Base-by-base conservation (phyloP, 805 yeast genomes). In the Saccharomyces eubayanus region DNA sequence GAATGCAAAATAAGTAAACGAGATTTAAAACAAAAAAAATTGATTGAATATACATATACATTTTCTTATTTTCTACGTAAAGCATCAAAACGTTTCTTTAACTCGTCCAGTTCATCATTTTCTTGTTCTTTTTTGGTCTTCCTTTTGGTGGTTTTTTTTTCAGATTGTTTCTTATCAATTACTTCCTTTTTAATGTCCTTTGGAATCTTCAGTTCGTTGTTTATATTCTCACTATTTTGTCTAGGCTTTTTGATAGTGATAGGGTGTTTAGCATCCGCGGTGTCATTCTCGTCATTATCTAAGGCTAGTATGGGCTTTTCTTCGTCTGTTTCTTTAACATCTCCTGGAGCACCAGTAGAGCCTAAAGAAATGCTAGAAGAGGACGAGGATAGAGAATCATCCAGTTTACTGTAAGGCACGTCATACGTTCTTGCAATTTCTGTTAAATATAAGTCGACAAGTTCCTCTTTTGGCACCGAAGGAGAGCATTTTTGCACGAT, bases 401-500 rank as follows among this genome's bases (percentile, higher is more conserved):
- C 51, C 16, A 82, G 66, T 12, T 82, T 84, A 31, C 88, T 82
- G 62, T 82, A 90, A 1, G 89, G 86, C 0, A 84, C 94, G 24
- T 78, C 77, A 63, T 90, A 89, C 0, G 96, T 87, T 51, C 75
- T 75, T 1, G 96, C 96, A 56, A 89, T 89, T 63, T 89, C 97
- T 52, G 78, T 73, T 57, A 90, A 72, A 62, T 90, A 90, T 55
- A 87, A 68, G 14, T 77, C 75, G 1, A 89, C 94, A 53, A 89
- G 74, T 27, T 77, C 81, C 46, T 74, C 77, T 3, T 77, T 68
- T 0, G 96, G 96, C 5, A 94, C 82, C 51, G 78, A 81, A 3
- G 84, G 79, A 16, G 78, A 73, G 54, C 94, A 83, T 57, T 90
- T 72, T 47, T 76, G 76, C 14, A 78, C 61, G 5, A 89, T 79